Evolutionary conservation across 345 rosid genomes (phyloP).

Genomic region (Rhizophora apiculata): DNA sequence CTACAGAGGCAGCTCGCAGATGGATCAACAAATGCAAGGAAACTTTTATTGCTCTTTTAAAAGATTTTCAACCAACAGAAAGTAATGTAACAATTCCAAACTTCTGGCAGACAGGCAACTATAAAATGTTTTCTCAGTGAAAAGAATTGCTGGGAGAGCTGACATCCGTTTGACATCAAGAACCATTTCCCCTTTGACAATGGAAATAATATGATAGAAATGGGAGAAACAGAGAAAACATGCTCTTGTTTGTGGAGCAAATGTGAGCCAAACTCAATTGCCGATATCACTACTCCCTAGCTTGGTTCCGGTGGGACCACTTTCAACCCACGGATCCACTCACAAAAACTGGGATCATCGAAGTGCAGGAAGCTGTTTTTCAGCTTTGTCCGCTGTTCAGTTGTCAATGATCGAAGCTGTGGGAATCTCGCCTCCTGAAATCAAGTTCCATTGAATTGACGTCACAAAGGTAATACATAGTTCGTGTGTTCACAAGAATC

Average conservation of each 20-base stretch:
- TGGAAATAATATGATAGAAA: not conserved
- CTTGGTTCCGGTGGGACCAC: conserved; percentile 45
- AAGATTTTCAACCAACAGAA: conserved; percentile 5
- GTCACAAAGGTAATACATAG: not conserved
- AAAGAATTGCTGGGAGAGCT: not conserved
- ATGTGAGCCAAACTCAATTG: not conserved
- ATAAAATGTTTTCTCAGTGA: conserved; percentile 1
- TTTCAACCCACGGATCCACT: conserved; percentile 83
- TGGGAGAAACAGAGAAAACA: not conserved
- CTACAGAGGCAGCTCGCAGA: not conserved
- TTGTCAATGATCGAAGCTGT: conserved; percentile 64
- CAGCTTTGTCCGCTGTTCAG: conserved; percentile 64
- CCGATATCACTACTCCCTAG: conserved; percentile 1
- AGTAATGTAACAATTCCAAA: conserved; percentile 3
- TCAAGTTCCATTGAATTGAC: conserved; percentile 5
- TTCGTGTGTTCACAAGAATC: not conserved
- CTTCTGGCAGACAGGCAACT: not conserved
- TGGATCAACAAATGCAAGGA: not conserved
- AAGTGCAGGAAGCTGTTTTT: conserved; percentile 85
- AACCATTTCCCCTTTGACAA: not conserved
- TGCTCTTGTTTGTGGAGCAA: not conserved
- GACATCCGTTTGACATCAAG: not conserved
- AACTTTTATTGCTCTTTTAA: conserved; percentile 6
- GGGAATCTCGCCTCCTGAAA: conserved; percentile 94
- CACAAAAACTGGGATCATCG: conserved; percentile 90